Evolutionary conservation across 1,284 basidiomycete species (phyloP), one percentile per base, ranked within the genome.

Genomic region (Coniferiporia sulphurascens): DNA sequence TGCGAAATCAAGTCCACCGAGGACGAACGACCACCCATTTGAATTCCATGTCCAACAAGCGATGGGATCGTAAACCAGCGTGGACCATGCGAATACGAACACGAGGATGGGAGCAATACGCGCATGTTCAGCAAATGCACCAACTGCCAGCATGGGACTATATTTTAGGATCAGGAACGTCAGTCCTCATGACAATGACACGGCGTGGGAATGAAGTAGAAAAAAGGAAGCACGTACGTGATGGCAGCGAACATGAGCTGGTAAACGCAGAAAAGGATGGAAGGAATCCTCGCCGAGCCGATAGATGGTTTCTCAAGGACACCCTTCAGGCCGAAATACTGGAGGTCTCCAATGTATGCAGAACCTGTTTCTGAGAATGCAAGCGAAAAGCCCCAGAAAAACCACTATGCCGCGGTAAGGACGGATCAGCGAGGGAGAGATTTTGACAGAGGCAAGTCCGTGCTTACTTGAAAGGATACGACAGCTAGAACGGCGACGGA

Each of bases 11-110:
- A 94, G 87, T 45, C 89, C 91, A 8, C 93, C 93, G 54, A 93
- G 74, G 27, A 79, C 65, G 70, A 78, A 85, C 1, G 86, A 86
- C 95, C 95, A 98, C 22, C 95, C 95, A 59, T 86, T 84, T 48
- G 83, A 63, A 73, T 93, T 95, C 94, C 95, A 98, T 0, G 94
- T 94, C 95, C 95, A 96, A 76, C 87, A 91, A 0, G 93, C 93
- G 66, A 95, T 90, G 7, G 93, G 92, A 69, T 93, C 90, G 75
- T 98, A 98, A 36, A 97, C 95, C 63, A 98, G 74, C 3, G 95
- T 98, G 10, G 89, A 79, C 95, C 96, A 99, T 61, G 87, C 70
- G 73, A 98, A 98, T 65, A 91, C 82, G 74, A 97, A 98, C 62
- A 95, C 82, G 53, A 96, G 78, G 61, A 93, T 75, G 1, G 95